A percentile compares a stretch with the other conserved stretches of the same genome.
These are phyloP conservation scores for Calonectria pseudoreteaudii DNA, from an alignment of 2,329 filamentous ascomycete species.

Conservation along the genomic window DNA sequence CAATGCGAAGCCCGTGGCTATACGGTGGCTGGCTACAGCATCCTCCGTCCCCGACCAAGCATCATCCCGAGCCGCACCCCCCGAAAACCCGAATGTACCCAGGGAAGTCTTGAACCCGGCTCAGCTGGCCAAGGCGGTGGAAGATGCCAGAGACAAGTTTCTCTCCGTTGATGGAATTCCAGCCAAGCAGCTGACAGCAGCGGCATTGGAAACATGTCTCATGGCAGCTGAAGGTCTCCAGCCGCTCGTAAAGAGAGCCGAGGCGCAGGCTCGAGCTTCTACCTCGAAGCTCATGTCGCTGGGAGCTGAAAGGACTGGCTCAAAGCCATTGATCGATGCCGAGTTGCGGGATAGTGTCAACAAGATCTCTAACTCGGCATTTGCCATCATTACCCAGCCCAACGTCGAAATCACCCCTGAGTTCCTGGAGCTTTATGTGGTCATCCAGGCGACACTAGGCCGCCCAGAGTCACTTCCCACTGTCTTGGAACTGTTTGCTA, in stretches of 20 bases:
- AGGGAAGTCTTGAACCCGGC: slow-evolving; percentile 51
- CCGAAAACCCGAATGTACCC: slow-evolving; percentile 32
- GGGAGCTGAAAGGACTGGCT: slow-evolving; percentile 50
- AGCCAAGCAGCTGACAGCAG: slow-evolving; percentile 54
- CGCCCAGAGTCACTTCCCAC: slow-evolving; percentile 82
- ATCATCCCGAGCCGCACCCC: slow-evolving; percentile 26
- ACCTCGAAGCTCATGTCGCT: slow-evolving; percentile 66
- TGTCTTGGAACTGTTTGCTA: slow-evolving; percentile 84
- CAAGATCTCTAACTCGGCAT: slow-evolving; percentile 70
- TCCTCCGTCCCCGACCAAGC: slow-evolving; percentile 37
- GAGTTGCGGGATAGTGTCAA: slow-evolving; percentile 59
- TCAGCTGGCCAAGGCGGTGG: slow-evolving; percentile 55
- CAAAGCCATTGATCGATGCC: slow-evolving; percentile 45
- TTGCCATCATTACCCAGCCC: slow-evolving; percentile 77
- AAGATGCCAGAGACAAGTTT: slow-evolving; percentile 57
- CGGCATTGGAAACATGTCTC: slow-evolving; percentile 59
- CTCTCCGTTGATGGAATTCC: slow-evolving; percentile 59
- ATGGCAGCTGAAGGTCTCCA: slow-evolving; percentile 58
- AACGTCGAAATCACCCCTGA: slow-evolving; percentile 83
- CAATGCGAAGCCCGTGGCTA: slow-evolving; percentile 21
- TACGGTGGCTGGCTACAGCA: slow-evolving; percentile 45
- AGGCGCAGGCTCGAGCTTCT: slow-evolving; percentile 57
- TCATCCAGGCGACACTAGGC: slow-evolving; percentile 78
- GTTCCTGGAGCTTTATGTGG: slow-evolving; percentile 80
- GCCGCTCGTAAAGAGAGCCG: slow-evolving; percentile 53